These are phyloP conservation scores for Cardiospermum halicacabum DNA, from an alignment of 345 rosid species.

Conservation along the genomic window DNA sequence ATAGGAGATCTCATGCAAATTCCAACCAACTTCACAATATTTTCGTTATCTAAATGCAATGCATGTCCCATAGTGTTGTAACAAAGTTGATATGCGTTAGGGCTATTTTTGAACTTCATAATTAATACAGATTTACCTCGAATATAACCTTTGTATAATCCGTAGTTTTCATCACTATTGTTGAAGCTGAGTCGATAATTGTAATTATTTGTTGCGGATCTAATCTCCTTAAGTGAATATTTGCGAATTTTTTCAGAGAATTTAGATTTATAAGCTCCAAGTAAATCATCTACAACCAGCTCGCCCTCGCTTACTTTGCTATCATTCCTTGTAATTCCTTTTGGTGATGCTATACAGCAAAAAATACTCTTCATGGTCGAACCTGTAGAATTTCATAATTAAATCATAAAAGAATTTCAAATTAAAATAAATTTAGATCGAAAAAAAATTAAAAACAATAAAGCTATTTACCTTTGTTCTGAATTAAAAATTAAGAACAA, in stretches of 20 bases:
- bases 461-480: too few relatives aligned
- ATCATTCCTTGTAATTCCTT: not conserved
- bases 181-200: not conserved
- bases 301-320: not conserved
- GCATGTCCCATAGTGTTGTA: constrained; percentile 4
- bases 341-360: not conserved
- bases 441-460: too few relatives aligned
- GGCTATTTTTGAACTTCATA: not conserved
- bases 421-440: too few relatives aligned
- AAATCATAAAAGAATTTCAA: not conserved
- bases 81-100: not conserved
- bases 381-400: not conserved
- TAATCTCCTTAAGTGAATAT: not conserved
- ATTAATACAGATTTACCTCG: not conserved
- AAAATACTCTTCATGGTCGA: not conserved
- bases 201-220: constrained; percentile 1
- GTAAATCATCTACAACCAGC: not conserved
- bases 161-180: not conserved
- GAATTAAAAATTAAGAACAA: too few relatives aligned
- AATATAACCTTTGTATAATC: constrained; percentile 10
- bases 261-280: not conserved
- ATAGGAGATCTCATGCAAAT: not conserved
- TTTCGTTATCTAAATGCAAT: not conserved
- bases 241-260: not conserved
- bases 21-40: not conserved